phyloP scores from a whole-genome alignment of 768 basidiomycete genomes.

The Macrolepiota fuliginosa region DNA sequence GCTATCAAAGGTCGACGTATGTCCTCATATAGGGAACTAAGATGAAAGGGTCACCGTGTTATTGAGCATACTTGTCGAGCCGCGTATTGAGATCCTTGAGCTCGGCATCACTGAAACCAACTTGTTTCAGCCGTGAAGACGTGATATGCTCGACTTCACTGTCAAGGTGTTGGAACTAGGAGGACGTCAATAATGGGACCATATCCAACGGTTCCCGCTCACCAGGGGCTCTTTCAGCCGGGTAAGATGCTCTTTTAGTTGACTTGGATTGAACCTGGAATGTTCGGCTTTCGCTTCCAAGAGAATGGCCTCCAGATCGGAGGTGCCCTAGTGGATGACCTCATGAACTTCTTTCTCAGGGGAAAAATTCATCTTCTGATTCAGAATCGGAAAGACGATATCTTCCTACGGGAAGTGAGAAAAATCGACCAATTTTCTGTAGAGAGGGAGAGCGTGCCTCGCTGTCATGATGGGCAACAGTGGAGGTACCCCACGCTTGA shows the following conservation, averaged over 20 bases:
- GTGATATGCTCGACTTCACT: slow-evolving; percentile 5
- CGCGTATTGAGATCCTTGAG: background rate
- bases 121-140: background rate
- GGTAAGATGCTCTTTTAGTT: background rate
- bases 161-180: slow-evolving; percentile 4
- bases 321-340: background rate
- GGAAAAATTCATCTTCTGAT: slow-evolving; percentile 10
- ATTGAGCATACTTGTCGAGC: background rate
- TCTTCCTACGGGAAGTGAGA: background rate
- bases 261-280: background rate
- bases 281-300: background rate
- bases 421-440: background rate
- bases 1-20: background rate
- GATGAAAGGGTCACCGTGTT: slow-evolving; percentile 3
- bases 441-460: background rate
- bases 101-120: background rate
- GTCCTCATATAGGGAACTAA: slow-evolving; percentile 5
- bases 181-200: background rate
- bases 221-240: slow-evolving; percentile 5
- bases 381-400: slow-evolving; percentile 3
- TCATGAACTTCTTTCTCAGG: slow-evolving; percentile 5
- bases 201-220: background rate
- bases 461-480: background rate
- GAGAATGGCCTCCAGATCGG: background rate
- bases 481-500: background rate